Evolutionary conservation across 2,329 filamentous ascomycete species (phyloP), one percentile per base, ranked within the genome.

Genomic region (Phialophora verrucosa): DNA sequence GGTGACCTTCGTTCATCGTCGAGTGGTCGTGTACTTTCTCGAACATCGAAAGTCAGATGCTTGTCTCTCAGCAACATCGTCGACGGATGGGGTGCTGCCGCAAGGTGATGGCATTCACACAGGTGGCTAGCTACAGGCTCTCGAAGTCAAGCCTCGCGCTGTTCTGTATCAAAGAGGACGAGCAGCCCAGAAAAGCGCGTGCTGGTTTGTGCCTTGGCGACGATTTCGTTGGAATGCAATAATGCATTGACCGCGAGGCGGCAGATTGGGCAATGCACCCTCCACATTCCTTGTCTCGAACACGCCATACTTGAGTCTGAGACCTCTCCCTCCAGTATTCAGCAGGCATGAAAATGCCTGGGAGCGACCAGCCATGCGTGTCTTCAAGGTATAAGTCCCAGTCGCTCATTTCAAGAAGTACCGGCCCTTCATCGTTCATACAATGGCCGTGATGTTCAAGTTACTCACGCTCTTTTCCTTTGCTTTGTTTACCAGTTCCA

Each of bases 361-460:
- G 61, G 59, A 63, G 47, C 47, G 23, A 23, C 66, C 63, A 65
- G 63, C 55, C 63, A 63, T 68, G 63, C 57, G 29, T 38, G 44
- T 55, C 20, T 56, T 58, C 35, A 31, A 56, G 63, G 62, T 68
- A 65, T 65, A 68, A 68, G 65, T 68, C 54, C n/a, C 53, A 27
- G 51, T 59, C 44, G 44, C 6, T 31, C 31, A 25, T 62, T 61
- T 51, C n/a, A 27, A 20, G n/a, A 25, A 49, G 25, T 31, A 3
- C 11, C 31, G 23, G 31, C 27, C 53, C 29, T 47, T 25, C 31
- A 38, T 61, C 32, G 25, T 29, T 35, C 5, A 23, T 8, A 32
- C 29, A 27, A 65, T 50, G 63, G 58, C 63, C 8, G 47, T 42
- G 1, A 31, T 50, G 27, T 44, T n/a, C 31, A 61, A 25, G 35